A percentile compares a stretch with the other conserved stretches of the same genome.
phyloP scores from a whole-genome alignment of 75 land plant species.

The Cunninghamia lanceolata region DNA sequence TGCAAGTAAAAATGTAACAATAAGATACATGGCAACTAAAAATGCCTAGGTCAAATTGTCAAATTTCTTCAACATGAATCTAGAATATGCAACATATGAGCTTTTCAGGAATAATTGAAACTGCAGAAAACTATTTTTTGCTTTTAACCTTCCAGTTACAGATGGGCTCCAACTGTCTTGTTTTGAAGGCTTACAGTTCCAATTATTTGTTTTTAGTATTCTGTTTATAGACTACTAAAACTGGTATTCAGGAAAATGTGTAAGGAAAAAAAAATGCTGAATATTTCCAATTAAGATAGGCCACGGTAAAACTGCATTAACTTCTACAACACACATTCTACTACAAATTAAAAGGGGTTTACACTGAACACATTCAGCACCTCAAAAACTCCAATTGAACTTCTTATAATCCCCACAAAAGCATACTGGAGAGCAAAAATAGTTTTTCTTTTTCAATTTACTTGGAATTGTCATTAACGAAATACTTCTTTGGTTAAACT shows the following conservation, averaged over 20 bases:
- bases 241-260: too few relatives aligned
- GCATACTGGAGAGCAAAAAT: neutral
- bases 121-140: neutral
- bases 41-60: too few relatives aligned
- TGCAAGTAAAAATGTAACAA: too few relatives aligned
- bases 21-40: too few relatives aligned
- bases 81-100: neutral
- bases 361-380: neutral
- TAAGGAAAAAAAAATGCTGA: neutral
- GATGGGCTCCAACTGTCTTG: neutral
- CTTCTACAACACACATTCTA: neutral
- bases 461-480: neutral
- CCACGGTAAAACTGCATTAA: neutral
- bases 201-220: neutral
- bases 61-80: neutral
- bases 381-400: neutral
- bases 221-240: neutral
- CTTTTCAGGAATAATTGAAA: too few relatives aligned
- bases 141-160: too few relatives aligned
- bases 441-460: neutral
- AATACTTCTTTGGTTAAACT: neutral
- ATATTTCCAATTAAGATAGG: neutral
- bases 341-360: neutral
- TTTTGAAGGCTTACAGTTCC: neutral
- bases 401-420: neutral